Conservation (phyloP, 805 yeast species). For the Pichia scutulata region DNA sequence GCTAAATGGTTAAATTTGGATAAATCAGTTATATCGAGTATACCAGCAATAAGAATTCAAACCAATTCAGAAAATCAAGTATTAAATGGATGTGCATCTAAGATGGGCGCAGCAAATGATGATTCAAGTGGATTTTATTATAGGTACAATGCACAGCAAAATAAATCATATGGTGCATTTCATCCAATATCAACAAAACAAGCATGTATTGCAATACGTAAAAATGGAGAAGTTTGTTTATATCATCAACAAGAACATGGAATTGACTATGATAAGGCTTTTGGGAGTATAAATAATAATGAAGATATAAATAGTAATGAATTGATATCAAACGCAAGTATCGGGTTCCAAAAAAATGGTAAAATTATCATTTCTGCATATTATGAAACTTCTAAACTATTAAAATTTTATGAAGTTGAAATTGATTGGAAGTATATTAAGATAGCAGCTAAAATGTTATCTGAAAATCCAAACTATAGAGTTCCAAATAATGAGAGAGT, state of each 20-base stretch:
- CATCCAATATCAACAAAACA: slow-evolving; percentile 66
- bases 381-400: slow-evolving; percentile 28
- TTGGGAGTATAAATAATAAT: slow-evolving; percentile 26
- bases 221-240: slow-evolving; percentile 50
- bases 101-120: slow-evolving; percentile 28
- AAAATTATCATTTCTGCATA: slow-evolving; percentile 36
- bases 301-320: slow-evolving; percentile 10
- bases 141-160: slow-evolving; percentile 52
- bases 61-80: slow-evolving; percentile 20
- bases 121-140: slow-evolving; percentile 31
- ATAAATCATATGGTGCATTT: slow-evolving; percentile 49
- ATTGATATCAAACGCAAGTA: slow-evolving; percentile 32
- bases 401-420: slow-evolving; percentile 35
- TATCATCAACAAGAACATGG: slow-evolving; percentile 61
- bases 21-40: slow-evolving; percentile 51
- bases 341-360: slow-evolving; percentile 47
- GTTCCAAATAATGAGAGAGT: slow-evolving; percentile 40
- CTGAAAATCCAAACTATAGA: slow-evolving; percentile 40
- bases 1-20: slow-evolving; percentile 72
- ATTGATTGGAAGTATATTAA: slow-evolving; percentile 52
- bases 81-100: slow-evolving; percentile 30
- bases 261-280: slow-evolving; percentile 43
- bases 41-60: slow-evolving; percentile 44
- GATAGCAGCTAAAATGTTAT: slow-evolving; percentile 39
- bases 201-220: slow-evolving; percentile 60